Base-by-base conservation (phyloP, 768 basidiomycete genomes). In the Termitomyces sp. region DNA sequence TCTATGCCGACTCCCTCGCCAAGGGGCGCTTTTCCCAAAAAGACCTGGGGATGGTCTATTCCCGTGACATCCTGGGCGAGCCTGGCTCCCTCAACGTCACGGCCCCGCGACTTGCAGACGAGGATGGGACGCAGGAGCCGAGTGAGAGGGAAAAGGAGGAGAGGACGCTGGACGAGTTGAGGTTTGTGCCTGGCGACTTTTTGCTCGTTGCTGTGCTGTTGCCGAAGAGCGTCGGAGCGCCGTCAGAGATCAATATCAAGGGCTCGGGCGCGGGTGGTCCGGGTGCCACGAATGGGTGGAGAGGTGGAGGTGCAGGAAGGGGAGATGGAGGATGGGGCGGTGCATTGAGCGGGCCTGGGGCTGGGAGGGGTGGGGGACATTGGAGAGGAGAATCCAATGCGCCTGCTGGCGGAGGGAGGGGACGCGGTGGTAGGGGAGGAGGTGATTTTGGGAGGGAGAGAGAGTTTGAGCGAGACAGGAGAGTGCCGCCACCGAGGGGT, bases 11-110 rank as follows among this genome's bases (percentile, higher is more conserved):
- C 67, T 76, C 84, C 9, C 78, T 81, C 6, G 83, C 82, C 68
- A 84, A 86, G 60, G 90, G 89, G 5, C 80, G 83, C 16, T 88
- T 85, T 61, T 74, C 84, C 0, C 80, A 83, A 67, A 91, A 91
- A 72, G 91, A 93, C 42, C 81, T 93, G 42, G 91, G 91, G 27
- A 80, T 80, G 64, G 86, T 93, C 39, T 88, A 89, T 69, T 89
- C 89, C 43, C 85, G 90, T 59, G 91, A 92, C 70, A 88, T 92
- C 60, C 80, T 91, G 2, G 89, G 89, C 47, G 90, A 91, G 68
- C 86, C 88, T 3, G 89, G 89, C 34, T 70, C 84, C 1, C 67
- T 88, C 21, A 75, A 78, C 40, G 68, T 68, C 14, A 73, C 82
- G 6, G 87, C 88, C 0, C 78, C 85, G 0, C 79, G 86, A 2